Evolutionary conservation across 768 basidiomycete genomes (phyloP).

Genomic region (Naganishia randhawae): DNA sequence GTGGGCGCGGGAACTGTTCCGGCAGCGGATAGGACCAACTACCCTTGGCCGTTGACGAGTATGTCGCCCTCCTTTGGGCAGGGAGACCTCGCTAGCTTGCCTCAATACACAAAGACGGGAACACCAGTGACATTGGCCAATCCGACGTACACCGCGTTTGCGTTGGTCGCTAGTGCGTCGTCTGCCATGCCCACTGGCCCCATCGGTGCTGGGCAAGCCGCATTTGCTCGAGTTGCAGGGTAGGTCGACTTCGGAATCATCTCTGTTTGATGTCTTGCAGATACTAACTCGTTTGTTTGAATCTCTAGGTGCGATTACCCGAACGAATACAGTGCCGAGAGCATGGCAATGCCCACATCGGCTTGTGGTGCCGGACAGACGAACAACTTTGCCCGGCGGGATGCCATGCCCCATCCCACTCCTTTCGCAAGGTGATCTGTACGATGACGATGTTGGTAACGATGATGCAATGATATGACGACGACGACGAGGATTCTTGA

Average conservation of each 20-base stretch:
- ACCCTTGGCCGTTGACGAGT: conserved; percentile 60
- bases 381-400: background rate
- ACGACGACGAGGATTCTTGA: background rate
- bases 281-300: no score
- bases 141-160: conserved; percentile 55
- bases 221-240: conserved; percentile 10
- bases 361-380: conserved; percentile 46
- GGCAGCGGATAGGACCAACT: conserved; percentile 53
- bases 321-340: conserved; percentile 41
- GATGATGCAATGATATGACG: background rate
- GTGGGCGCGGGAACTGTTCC: conserved; percentile 51
- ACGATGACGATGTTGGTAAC: background rate
- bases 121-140: conserved; percentile 56
- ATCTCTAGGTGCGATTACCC: conserved; percentile 39
- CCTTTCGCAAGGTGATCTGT: conserved; percentile 20
- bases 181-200: conserved; percentile 7
- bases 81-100: conserved; percentile 53
- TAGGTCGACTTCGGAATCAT: background rate
- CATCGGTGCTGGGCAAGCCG: conserved; percentile 11
- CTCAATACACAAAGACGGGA: conserved; percentile 65
- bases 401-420: conserved; percentile 23
- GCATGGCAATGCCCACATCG: conserved; percentile 34
- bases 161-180: conserved; percentile 4
- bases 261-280: no score
- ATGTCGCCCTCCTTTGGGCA: conserved; percentile 54